These are phyloP conservation scores for Marasmius sp. DNA, from an alignment of 1,284 basidiomycete species.

Conservation along the genomic window DNA sequence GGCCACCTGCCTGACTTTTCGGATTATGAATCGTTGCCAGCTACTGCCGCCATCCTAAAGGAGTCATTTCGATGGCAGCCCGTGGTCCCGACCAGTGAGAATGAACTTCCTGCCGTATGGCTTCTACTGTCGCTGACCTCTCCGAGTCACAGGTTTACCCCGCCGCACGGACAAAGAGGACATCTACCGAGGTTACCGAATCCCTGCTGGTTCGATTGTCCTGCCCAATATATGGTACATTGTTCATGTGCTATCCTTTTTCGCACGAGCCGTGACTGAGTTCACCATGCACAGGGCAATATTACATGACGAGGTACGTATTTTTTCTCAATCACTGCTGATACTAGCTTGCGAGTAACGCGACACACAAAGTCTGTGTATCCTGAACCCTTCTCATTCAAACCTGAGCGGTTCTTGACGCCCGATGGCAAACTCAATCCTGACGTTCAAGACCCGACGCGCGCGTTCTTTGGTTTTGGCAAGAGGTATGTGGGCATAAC, in stretches of 20 bases:
- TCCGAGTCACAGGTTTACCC: conserved; percentile 18
- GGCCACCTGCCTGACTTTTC: conserved; percentile 6
- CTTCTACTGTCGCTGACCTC: neutral
- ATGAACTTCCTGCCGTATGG: neutral
- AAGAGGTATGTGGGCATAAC: neutral
- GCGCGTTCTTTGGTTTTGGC: neutral
- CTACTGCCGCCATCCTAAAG: neutral
- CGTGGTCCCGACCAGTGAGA: neutral
- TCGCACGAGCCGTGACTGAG: neutral
- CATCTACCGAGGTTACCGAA: conserved; percentile 23
- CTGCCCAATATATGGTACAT: neutral
- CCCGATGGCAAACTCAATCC: neutral
- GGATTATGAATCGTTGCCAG: neutral
- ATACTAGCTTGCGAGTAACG: neutral
- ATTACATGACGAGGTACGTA: neutral
- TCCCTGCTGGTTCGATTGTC: conserved; percentile 20
- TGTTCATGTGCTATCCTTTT: neutral
- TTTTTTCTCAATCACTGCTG: neutral
- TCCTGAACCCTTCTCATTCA: neutral
- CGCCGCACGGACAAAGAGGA: conserved; percentile 23
- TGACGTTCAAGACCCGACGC: neutral
- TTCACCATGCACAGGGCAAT: neutral
- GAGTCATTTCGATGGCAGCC: neutral
- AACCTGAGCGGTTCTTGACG: neutral
- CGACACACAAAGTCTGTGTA: neutral